A percentile compares a stretch with the other conserved stretches of the same genome.
These are phyloP conservation scores for Starmerella floris DNA, from an alignment of 805 yeast species.

Conservation along the genomic window DNA sequence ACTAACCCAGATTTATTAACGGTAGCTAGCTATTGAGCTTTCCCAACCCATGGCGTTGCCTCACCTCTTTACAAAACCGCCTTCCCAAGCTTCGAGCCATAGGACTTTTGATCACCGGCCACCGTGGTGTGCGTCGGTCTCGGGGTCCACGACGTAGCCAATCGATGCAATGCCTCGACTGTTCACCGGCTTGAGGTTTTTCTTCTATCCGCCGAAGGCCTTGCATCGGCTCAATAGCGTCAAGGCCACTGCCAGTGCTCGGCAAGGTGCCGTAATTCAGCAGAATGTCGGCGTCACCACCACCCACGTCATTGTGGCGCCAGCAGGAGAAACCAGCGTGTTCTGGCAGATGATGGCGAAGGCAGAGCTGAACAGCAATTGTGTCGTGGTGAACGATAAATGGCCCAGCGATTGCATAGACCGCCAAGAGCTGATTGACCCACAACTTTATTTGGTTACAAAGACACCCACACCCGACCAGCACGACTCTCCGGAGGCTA, in stretches of 20 bases:
- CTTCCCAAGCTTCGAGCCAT: too few species aligned
- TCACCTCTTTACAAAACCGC: too few species aligned
- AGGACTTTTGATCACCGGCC: too few species aligned
- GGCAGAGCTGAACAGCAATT: conserved; percentile 1
- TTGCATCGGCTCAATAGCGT: conserved; percentile 11
- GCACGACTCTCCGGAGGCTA: too few species aligned
- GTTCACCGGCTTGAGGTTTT: conserved; percentile 9
- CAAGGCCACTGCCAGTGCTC: conserved; percentile 13
- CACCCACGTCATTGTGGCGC: conserved; percentile 24
- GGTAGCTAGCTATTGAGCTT: too few species aligned
- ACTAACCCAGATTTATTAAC: too few species aligned
- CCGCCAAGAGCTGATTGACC: conserved; percentile 13
- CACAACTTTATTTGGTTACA: background rate
- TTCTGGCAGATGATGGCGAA: conserved; percentile 3
- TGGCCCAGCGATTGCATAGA: conserved; percentile 29
- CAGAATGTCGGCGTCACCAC: conserved; percentile 6
- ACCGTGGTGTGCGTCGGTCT: too few species aligned
- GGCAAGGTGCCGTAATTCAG: conserved; percentile 22
- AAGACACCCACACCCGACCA: too few species aligned
- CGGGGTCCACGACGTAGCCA: too few species aligned
- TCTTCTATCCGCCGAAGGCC: conserved; percentile 12
- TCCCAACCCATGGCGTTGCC: too few species aligned
- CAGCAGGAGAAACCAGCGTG: background rate
- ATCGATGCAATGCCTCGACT: conserved; percentile 1
- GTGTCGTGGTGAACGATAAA: conserved; percentile 14